Conservation (phyloP, 441 rosid species). For the Croton laevigatus region DNA sequence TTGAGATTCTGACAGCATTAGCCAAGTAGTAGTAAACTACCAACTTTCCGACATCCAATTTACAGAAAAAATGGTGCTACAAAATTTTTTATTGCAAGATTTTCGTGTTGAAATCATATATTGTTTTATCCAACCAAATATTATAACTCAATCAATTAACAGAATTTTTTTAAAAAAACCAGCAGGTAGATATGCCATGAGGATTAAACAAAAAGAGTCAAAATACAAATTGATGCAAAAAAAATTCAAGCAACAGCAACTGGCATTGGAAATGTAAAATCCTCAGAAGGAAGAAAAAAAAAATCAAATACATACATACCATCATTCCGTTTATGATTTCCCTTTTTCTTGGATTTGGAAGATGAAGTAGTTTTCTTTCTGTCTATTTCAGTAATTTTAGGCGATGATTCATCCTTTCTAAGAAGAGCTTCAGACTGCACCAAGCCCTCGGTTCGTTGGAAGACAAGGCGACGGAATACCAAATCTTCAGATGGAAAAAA, state of each 20-base stretch:
- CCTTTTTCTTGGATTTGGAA: constrained; percentile 51
- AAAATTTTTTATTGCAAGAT: background rate
- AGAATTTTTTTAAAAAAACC: constrained; percentile 2
- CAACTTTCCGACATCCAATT: background rate
- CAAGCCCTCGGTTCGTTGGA: constrained; percentile 67
- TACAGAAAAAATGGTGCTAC: background rate
- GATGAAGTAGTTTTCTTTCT: constrained; percentile 36
- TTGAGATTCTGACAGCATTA: background rate
- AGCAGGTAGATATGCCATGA: background rate
- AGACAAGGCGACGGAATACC: constrained; percentile 82
- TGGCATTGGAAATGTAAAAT: background rate
- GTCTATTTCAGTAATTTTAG: constrained; percentile 30
- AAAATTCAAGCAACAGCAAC: constrained; percentile 8
- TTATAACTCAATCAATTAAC: background rate
- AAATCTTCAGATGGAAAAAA: constrained; percentile 45
- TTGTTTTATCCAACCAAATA: background rate
- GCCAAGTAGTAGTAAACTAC: background rate
- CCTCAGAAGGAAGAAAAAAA: background rate
- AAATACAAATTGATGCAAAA: background rate
- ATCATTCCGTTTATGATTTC: constrained; percentile 36
- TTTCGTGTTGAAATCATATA: background rate
- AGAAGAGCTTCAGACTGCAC: constrained; percentile 96
- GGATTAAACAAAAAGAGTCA: background rate
- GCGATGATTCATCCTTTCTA: constrained; percentile 33
- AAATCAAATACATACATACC: constrained; percentile 36